phyloP scores from a whole-genome alignment of 2,329 filamentous ascomycete genomes.

The Colletotrichum simmondsii region DNA sequence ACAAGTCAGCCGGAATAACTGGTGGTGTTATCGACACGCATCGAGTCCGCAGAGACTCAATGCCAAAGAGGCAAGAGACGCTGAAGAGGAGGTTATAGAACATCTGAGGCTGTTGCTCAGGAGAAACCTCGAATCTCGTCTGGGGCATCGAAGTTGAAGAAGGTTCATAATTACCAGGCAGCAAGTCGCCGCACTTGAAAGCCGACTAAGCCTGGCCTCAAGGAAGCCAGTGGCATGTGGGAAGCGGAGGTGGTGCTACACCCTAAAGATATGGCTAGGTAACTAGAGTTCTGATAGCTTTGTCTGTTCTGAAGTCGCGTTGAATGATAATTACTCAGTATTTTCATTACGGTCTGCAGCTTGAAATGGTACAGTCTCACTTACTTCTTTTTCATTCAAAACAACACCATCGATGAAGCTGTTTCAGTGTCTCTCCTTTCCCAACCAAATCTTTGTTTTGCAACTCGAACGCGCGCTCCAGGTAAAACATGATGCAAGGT shows the following conservation, averaged over 20 bases:
- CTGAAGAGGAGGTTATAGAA: background rate
- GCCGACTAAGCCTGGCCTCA: background rate
- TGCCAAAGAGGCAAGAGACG: background rate
- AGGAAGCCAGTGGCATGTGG: background rate
- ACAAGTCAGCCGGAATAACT: background rate
- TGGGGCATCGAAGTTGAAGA: background rate
- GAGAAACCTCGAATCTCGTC: background rate
- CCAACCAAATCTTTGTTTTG: too few species aligned
- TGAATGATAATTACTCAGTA: too few species aligned
- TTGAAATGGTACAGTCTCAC: too few species aligned
- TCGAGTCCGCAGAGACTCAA: background rate
- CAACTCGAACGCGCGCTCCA: too few species aligned
- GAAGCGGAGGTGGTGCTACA: background rate
- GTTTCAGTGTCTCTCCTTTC: too few species aligned
- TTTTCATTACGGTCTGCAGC: too few species aligned
- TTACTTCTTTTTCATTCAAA: too few species aligned
- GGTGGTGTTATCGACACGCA: background rate
- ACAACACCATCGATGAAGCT: too few species aligned
- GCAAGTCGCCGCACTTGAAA: background rate
- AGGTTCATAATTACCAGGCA: background rate
- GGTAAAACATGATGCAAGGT: too few species aligned
- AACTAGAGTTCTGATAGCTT: background rate
- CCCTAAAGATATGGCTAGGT: too few species aligned
- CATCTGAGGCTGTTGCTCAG: background rate
- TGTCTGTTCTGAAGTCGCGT: too few species aligned